Conservation (phyloP, 2,329 filamentous ascomycete species). For the Colletotrichum truncatum region DNA sequence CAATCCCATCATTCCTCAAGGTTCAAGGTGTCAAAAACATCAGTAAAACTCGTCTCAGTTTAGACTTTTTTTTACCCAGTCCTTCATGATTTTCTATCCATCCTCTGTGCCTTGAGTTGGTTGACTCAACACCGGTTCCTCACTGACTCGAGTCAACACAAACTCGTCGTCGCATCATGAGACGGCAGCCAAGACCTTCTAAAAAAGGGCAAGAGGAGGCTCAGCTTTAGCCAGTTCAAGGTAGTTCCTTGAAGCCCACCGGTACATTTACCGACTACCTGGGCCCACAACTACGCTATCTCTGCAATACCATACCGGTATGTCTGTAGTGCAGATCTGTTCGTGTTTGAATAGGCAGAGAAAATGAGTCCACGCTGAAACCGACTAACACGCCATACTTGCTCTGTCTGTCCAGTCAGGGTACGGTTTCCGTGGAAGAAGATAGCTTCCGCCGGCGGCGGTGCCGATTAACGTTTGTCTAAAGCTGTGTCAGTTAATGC, state of each 20-base stretch:
- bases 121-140: background rate
- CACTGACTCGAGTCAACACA: constrained; percentile 5
- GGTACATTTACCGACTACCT: background rate
- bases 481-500: background rate
- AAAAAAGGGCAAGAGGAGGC: background rate
- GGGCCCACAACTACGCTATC: background rate
- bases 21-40: constrained; percentile 21
- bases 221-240: background rate
- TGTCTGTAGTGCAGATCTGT: background rate
- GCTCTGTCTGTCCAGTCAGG: background rate
- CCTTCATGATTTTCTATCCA: background rate
- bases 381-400: background rate
- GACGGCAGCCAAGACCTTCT: constrained; percentile 13
- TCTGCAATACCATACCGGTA: background rate
- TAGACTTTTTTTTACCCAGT: background rate
- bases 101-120: background rate
- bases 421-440: too few species aligned
- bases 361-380: constrained; percentile 3
- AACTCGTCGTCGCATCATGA: constrained; percentile 16
- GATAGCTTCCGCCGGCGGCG: background rate
- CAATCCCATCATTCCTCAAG: constrained; percentile 5
- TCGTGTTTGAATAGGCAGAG: too few species aligned
- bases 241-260: background rate
- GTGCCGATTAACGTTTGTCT: constrained; percentile 9
- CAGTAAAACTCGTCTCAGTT: constrained; percentile 24